phyloP scores from a whole-genome alignment of 176 grass and related monocot species.

The Oryza rufipogon region DNA sequence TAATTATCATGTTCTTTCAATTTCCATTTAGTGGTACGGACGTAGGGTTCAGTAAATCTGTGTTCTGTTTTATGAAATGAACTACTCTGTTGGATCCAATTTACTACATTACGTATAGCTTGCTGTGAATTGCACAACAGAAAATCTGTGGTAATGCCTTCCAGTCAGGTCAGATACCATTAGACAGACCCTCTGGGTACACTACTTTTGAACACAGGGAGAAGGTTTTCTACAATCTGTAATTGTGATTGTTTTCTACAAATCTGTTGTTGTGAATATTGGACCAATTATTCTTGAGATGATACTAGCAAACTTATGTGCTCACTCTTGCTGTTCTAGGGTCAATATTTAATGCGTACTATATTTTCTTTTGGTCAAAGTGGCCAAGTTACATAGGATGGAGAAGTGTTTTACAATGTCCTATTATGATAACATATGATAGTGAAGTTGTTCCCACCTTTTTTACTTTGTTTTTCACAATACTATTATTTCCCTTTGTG shows the following conservation, averaged over 20 bases:
- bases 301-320: neutral
- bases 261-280: neutral
- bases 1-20: constrained; percentile 1
- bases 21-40: neutral
- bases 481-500: neutral
- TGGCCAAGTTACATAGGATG: neutral
- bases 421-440: neutral
- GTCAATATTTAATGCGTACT: neutral
- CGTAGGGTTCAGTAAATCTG: neutral
- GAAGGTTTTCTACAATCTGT: neutral
- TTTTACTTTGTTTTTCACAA: neutral
- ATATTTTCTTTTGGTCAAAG: neutral
- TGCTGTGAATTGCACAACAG: neutral
- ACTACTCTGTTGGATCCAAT: neutral
- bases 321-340: neutral
- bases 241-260: neutral
- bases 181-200: neutral
- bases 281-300: neutral
- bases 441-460: neutral
- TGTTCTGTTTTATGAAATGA: neutral
- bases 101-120: neutral
- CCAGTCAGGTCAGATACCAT: neutral
- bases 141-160: neutral
- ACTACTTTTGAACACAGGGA: neutral
- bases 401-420: neutral